These are phyloP conservation scores for Diaporthe destruens DNA, from an alignment of 2,329 filamentous ascomycete genomes.

Conservation along the genomic window DNA sequence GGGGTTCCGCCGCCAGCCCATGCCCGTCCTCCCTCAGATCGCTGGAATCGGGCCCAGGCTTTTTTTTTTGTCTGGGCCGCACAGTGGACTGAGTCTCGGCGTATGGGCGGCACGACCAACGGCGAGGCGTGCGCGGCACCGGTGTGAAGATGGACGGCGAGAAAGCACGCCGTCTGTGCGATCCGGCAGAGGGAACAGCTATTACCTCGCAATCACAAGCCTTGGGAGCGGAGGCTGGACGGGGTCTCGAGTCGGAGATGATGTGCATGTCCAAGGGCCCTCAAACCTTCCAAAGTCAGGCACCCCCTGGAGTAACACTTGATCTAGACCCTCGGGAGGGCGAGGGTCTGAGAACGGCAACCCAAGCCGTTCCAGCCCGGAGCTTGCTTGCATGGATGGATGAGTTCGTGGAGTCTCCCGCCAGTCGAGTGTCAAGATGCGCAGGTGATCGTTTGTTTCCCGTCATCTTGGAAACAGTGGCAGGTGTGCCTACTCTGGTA, in stretches of 20 bases:
- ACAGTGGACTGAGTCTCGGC: slow-evolving; percentile 16
- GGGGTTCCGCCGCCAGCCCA: slow-evolving; percentile 35
- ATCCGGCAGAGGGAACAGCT: background rate
- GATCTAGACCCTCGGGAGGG: slow-evolving; percentile 18
- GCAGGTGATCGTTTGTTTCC: slow-evolving; percentile 31
- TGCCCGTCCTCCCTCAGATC: slow-evolving; percentile 31
- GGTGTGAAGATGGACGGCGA: slow-evolving; percentile 16
- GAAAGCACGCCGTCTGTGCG: slow-evolving; percentile 32
- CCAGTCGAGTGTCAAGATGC: slow-evolving; percentile 24
- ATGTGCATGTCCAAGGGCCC: slow-evolving; percentile 31
- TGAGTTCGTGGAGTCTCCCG: slow-evolving; percentile 24
- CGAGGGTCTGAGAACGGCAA: slow-evolving; percentile 35
- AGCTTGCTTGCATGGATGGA: slow-evolving; percentile 30
- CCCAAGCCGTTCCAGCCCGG: slow-evolving; percentile 31
- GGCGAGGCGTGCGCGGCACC: slow-evolving; percentile 29
- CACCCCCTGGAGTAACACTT: slow-evolving; percentile 26
- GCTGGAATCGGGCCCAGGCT: slow-evolving; percentile 26
- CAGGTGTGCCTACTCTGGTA: background rate
- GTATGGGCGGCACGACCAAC: background rate
- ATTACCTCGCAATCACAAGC: slow-evolving; percentile 21
- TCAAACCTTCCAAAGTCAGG: slow-evolving; percentile 33
- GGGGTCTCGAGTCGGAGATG: slow-evolving; percentile 29
- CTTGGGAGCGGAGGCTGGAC: slow-evolving; percentile 34
- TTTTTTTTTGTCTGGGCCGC: slow-evolving; percentile 12
- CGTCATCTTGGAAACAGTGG: slow-evolving; percentile 21